Percentiles rank a stretch among this genome's conserved stretches.
Conservation (phyloP, 1,284 basidiomycete genomes). For the Exobasidium cylindrosporum region DNA sequence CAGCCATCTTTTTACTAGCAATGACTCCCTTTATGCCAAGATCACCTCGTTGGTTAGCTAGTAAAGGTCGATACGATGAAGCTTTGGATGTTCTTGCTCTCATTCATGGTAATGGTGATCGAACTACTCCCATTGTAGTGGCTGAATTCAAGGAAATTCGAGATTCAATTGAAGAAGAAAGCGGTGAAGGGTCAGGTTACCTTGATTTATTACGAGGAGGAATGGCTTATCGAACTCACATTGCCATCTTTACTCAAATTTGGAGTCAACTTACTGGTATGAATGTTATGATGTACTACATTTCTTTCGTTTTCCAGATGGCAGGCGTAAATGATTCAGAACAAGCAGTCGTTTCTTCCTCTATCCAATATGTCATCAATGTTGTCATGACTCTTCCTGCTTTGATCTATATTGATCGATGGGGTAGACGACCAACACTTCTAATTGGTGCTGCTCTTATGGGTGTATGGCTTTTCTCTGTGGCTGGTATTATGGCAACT, state of each 20-base stretch:
- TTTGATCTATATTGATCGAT: conserved; percentile 28
- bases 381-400: conserved; percentile 37
- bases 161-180: conserved; percentile 62
- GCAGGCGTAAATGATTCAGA: conserved; percentile 12
- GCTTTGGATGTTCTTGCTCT: conserved; percentile 56
- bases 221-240: conserved; percentile 24
- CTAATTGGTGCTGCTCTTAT: conserved; percentile 28
- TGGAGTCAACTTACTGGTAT: conserved; percentile 56
- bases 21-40: conserved; percentile 62
- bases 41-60: conserved; percentile 72
- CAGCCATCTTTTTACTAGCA: conserved; percentile 57
- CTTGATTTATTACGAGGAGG: conserved; percentile 21
- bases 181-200: conserved; percentile 20
- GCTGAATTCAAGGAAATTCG: conserved; percentile 64
- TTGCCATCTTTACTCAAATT: conserved; percentile 26
- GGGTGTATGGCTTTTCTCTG: conserved; percentile 26
- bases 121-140: conserved; percentile 50
- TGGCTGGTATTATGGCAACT: conserved; percentile 23
- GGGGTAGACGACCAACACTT: conserved; percentile 33
- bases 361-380: conserved; percentile 35
- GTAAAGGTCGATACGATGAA: conserved; percentile 17
- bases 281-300: conserved; percentile 57
- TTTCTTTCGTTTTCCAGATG: conserved; percentile 21
- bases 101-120: conserved; percentile 46
- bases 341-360: conserved; percentile 1